Percentiles rank a stretch among this genome's conserved stretches.
These are phyloP conservation scores for Lachancea thermotolerans DNA, from an alignment of 805 yeast species.

Conservation along the genomic window DNA sequence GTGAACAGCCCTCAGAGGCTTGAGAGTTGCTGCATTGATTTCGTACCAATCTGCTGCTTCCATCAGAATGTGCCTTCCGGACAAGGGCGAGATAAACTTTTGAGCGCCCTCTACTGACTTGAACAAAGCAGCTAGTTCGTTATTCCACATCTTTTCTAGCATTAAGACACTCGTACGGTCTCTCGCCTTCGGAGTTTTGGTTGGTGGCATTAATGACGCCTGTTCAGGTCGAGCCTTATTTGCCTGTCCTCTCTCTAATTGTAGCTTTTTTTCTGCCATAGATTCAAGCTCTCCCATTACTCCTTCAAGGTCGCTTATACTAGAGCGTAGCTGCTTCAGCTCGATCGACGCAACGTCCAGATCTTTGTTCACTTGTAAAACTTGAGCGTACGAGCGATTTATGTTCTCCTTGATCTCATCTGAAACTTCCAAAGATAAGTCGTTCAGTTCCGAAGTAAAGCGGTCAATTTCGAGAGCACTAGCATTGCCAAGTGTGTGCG, in stretches of 20 bases:
- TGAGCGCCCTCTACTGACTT: slow-evolving; percentile 90
- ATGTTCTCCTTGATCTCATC: slow-evolving; percentile 53
- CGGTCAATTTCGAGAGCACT: slow-evolving; percentile 68
- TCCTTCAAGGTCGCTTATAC: slow-evolving; percentile 52
- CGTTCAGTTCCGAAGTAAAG: slow-evolving; percentile 49
- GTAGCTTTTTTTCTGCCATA: slow-evolving; percentile 53
- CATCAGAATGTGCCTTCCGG: slow-evolving; percentile 73
- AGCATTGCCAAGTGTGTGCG: slow-evolving; percentile 50
- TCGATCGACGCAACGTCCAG: slow-evolving; percentile 59
- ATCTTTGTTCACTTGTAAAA: slow-evolving; percentile 52
- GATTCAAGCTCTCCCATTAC: slow-evolving; percentile 54
- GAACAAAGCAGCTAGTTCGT: slow-evolving; percentile 60
- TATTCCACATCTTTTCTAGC: slow-evolving; percentile 76
- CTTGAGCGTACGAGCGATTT: slow-evolving; percentile 55
- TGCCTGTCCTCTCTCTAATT: slow-evolving; percentile 32
- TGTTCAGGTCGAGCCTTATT: slow-evolving; percentile 8
- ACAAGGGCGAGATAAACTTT: slow-evolving; percentile 61
- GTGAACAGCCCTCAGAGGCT: slow-evolving; percentile 68
- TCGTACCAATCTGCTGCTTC: slow-evolving; percentile 86
- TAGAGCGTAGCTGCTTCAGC: slow-evolving; percentile 51
- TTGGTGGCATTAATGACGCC: slow-evolving; percentile 20
- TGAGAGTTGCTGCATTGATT: slow-evolving; percentile 77
- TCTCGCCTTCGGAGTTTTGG: slow-evolving; percentile 20
- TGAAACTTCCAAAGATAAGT: slow-evolving; percentile 44
- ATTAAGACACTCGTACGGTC: slow-evolving; percentile 68